These are phyloP conservation scores for Pleurotus sapidus DNA, from an alignment of 768 basidiomycete genomes.

Conservation along the genomic window DNA sequence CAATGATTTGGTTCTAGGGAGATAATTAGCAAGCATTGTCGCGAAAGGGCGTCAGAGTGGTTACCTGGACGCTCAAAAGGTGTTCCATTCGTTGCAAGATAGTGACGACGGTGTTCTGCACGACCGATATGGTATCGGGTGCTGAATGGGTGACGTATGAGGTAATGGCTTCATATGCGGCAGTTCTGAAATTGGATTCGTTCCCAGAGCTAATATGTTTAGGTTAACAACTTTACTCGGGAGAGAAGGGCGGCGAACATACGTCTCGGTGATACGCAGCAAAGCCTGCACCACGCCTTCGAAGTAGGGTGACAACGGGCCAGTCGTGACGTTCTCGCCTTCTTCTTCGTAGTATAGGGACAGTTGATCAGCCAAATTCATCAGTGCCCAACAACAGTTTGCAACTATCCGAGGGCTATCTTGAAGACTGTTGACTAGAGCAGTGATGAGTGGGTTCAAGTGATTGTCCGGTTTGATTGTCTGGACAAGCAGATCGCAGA, in stretches of 20 bases:
- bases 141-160: conserved; percentile 82
- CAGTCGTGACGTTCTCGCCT: conserved; percentile 47
- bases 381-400: conserved; percentile 95
- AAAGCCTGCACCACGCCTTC: conserved; percentile 84
- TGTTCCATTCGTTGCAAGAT: conserved; percentile 91
- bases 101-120: conserved; percentile 78
- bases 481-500: conserved; percentile 84
- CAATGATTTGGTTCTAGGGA: conserved; percentile 84
- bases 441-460: conserved; percentile 77
- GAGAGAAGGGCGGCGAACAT: conserved; percentile 19
- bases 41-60: conserved; percentile 16
- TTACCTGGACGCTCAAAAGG: conserved; percentile 76
- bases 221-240: conserved; percentile 9
- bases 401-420: conserved; percentile 84
- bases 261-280: conserved; percentile 87
- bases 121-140: conserved; percentile 72
- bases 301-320: conserved; percentile 85
- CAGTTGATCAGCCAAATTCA: conserved; percentile 92
- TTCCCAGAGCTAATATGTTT: conserved; percentile 58
- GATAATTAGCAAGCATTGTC: background rate
- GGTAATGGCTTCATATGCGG: conserved; percentile 94
- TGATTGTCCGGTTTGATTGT: conserved; percentile 90
- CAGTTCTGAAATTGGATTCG: conserved; percentile 90
- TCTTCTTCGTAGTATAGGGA: conserved; percentile 64
- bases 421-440: conserved; percentile 76